Conservation (phyloP, 2,329 filamentous ascomycete species). For the Coniochaeta prunicola region DNA sequence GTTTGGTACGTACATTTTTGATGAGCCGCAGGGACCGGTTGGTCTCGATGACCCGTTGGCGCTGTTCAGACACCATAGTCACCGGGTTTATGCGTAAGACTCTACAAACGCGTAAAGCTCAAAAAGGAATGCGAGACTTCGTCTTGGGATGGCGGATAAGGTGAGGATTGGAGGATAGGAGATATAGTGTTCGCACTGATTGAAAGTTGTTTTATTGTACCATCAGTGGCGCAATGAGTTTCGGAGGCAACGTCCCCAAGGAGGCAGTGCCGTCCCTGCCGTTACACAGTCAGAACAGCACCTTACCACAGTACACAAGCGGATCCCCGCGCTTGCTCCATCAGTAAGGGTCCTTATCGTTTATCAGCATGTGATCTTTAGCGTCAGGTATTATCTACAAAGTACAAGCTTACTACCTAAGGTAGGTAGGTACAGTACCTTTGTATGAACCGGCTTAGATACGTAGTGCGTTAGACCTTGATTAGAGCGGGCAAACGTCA, state of each 20-base stretch:
- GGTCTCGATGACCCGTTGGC: slow-evolving; percentile 57
- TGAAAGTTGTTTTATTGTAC: background rate
- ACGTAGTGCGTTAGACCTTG: too few relatives aligned
- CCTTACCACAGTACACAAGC: background rate
- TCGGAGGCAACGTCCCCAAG: background rate
- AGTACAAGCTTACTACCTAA: too few relatives aligned
- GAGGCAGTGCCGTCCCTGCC: background rate
- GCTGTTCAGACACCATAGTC: slow-evolving; percentile 41
- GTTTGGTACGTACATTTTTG: slow-evolving; percentile 62
- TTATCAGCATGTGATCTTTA: background rate
- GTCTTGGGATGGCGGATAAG: background rate
- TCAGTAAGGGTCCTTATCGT: too few relatives aligned
- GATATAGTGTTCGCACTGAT: background rate
- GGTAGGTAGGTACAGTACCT: too few relatives aligned
- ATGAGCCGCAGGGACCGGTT: slow-evolving; percentile 83
- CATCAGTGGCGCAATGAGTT: background rate
- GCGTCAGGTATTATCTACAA: background rate
- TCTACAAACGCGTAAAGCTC: background rate
- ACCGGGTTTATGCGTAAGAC: background rate
- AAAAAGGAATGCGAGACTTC: background rate
- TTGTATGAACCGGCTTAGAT: too few relatives aligned
- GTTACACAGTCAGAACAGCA: too few relatives aligned
- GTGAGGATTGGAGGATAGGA: background rate
- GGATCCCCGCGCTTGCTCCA: background rate
- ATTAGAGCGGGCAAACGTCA: background rate